Evolutionary conservation across 163 green algal species (phyloP).

Genomic region (Chlamydomonas reinhardtii): DNA sequence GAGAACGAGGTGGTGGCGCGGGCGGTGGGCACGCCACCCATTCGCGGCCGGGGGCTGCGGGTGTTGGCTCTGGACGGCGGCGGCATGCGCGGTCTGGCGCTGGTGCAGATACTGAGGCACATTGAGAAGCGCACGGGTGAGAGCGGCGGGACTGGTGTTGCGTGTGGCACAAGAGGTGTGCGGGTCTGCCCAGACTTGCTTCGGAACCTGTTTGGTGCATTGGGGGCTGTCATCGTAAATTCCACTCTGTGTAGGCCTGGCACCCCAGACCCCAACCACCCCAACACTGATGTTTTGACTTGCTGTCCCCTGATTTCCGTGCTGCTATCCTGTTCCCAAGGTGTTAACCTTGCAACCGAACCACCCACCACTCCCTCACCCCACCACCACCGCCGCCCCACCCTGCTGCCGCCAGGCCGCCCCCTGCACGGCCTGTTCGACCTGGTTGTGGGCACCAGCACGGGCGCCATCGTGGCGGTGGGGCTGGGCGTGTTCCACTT

Average conservation of each 20-base stretch:
- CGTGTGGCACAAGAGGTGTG: too few relatives aligned
- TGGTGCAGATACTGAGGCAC: conserved; percentile 82
- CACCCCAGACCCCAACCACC: too few relatives aligned
- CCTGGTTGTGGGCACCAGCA: conserved; percentile 94
- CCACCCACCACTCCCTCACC: too few relatives aligned
- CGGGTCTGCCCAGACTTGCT: too few relatives aligned
- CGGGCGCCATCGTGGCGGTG: conserved; percentile 87
- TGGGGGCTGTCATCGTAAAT: too few relatives aligned
- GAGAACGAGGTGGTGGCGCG: conserved; percentile 71
- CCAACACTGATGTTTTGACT: too few relatives aligned
- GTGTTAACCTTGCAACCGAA: too few relatives aligned
- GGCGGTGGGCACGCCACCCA: conserved; percentile 69
- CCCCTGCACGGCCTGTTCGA: conserved; percentile 92
- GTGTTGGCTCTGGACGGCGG: conserved; percentile 95
- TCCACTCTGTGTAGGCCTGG: too few relatives aligned
- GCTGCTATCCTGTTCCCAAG: too few relatives aligned
- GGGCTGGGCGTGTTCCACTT: conserved; percentile 80
- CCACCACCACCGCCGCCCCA: background rate
- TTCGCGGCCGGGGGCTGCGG: conserved; percentile 82
- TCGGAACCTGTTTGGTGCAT: too few relatives aligned
- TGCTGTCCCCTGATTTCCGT: too few relatives aligned
- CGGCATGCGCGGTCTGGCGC: conserved; percentile 91
- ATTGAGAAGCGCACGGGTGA: conserved; percentile 42
- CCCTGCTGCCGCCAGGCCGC: conserved; percentile 56
- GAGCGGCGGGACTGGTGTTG: too few relatives aligned